Percentiles rank a stretch among this genome's conserved stretches.
These are phyloP conservation scores for Didymella lethalis DNA, from an alignment of 2,329 filamentous ascomycete species.

Conservation along the genomic window DNA sequence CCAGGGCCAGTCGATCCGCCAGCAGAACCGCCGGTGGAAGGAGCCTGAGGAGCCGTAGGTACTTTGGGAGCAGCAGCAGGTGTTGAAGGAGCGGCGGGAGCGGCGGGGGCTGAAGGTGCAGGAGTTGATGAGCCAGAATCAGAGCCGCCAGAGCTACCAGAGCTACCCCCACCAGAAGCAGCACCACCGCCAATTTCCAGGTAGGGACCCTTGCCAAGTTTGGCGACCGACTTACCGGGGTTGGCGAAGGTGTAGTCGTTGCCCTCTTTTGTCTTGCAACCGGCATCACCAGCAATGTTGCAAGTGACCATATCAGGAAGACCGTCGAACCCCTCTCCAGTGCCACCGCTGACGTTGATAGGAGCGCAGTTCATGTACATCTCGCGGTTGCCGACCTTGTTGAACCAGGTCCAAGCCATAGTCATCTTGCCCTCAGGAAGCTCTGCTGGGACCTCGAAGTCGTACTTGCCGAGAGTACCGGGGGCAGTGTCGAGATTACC, in stretches of 20 bases:
- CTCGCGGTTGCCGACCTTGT: constrained; percentile 85
- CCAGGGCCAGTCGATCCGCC: constrained; percentile 11
- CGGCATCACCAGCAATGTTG: constrained; percentile 61
- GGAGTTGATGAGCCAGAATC: constrained; percentile 9
- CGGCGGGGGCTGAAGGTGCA: not conserved
- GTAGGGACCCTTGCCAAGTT: constrained; percentile 36
- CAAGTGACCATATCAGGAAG: constrained; percentile 79
- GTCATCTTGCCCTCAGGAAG: constrained; percentile 77
- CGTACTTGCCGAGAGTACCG: constrained; percentile 61
- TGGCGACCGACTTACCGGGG: constrained; percentile 64
- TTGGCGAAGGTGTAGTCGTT: constrained; percentile 65
- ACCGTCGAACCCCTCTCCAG: constrained; percentile 58
- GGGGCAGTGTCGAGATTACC: constrained; percentile 45
- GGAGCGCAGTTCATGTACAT: constrained; percentile 97
- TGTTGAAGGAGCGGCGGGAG: constrained; percentile 5
- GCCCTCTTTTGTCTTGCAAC: constrained; percentile 63
- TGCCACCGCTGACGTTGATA: constrained; percentile 66
- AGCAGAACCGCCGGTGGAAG: constrained; percentile 11
- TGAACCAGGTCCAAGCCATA: constrained; percentile 92
- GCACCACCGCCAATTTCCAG: constrained; percentile 35
- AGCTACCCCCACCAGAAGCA: constrained; percentile 13
- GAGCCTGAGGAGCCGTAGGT: constrained; percentile 8
- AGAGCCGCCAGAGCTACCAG: constrained; percentile 12
- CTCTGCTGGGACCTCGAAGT: constrained; percentile 75
- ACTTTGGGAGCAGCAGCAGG: constrained; percentile 8